These are phyloP conservation scores for Cryoendolithus antarcticus DNA, from an alignment of 2,329 filamentous ascomycete genomes.

Conservation along the genomic window DNA sequence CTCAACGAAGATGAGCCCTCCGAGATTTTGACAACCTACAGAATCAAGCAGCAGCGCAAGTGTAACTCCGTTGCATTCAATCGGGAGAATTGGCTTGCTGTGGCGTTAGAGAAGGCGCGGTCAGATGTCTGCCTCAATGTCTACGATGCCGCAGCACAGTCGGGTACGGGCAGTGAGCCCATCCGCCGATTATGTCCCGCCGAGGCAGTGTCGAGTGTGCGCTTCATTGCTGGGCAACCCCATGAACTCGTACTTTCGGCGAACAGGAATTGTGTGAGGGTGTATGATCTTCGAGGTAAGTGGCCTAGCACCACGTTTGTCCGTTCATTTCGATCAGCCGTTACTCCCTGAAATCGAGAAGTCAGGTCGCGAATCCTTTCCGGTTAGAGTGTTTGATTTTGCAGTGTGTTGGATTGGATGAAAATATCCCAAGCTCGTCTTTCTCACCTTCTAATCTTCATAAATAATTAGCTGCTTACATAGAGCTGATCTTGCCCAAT, in stretches of 20 bases:
- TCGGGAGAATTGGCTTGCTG: conserved; percentile 56
- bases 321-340: neutral
- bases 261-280: conserved; percentile 59
- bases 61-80: conserved; percentile 77
- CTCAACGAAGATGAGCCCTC: conserved; percentile 46
- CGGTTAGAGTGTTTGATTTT: too few species aligned
- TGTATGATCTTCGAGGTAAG: conserved; percentile 66
- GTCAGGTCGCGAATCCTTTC: too few species aligned
- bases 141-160: conserved; percentile 59
- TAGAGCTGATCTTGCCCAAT: neutral
- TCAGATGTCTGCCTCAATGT: conserved; percentile 75
- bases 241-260: conserved; percentile 65
- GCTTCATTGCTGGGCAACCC: conserved; percentile 68
- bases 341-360: too few species aligned
- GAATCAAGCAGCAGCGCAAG: conserved; percentile 61
- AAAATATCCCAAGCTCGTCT: too few species aligned
- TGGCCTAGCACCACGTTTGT: neutral
- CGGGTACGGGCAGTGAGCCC: conserved; percentile 36
- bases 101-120: conserved; percentile 67
- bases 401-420: too few species aligned
- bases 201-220: conserved; percentile 68
- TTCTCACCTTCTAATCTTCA: too few species aligned
- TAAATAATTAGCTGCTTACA: too few species aligned
- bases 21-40: conserved; percentile 46
- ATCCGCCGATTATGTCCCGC: conserved; percentile 45